phyloP scores from a whole-genome alignment of 495 filamentous ascomycete species.

The Cladorrhinum samala region DNA sequence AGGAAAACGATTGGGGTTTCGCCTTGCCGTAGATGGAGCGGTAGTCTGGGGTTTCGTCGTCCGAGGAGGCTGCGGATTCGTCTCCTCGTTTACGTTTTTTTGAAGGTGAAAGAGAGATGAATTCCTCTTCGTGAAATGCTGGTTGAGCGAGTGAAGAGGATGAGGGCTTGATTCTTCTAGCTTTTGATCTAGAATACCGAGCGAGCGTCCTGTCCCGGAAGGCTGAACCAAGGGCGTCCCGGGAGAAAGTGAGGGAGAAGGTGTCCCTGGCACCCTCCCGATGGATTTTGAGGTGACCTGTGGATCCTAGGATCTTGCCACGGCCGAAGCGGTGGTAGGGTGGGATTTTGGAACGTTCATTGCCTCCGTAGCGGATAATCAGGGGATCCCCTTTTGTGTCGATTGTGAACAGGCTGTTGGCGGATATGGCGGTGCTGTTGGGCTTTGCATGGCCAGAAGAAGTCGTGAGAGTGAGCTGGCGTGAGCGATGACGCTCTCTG shows the following conservation, averaged over 20 bases:
- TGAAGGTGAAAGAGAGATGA: conserved; percentile 29
- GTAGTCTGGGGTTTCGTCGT: conserved; percentile 53
- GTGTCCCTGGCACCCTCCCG: conserved; percentile 29
- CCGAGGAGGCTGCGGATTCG: conserved; percentile 23
- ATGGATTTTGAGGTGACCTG: conserved; percentile 32
- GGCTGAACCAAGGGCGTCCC: conserved; percentile 27
- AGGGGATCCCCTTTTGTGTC: conserved; percentile 42
- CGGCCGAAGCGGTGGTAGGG: conserved; percentile 35
- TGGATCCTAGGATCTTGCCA: conserved; percentile 34
- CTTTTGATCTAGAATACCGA: conserved; percentile 18
- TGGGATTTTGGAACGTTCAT: conserved; percentile 36
- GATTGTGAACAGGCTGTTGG: conserved; percentile 25
- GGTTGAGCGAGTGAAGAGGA: neutral
- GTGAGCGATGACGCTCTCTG: neutral
- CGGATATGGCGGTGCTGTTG: neutral
- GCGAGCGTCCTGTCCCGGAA: conserved; percentile 35
- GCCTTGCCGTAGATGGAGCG: conserved; percentile 65
- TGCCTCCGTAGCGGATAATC: conserved; percentile 37
- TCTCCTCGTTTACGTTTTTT: conserved; percentile 36
- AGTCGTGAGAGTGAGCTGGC: neutral
- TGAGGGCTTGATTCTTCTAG: conserved; percentile 22
- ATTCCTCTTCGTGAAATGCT: conserved; percentile 25
- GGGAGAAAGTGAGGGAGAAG: conserved; percentile 27
- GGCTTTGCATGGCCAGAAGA: neutral
- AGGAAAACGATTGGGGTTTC: conserved; percentile 23